phyloP scores from a whole-genome alignment of 495 filamentous ascomycete genomes.

The Penicillium parvum region DNA sequence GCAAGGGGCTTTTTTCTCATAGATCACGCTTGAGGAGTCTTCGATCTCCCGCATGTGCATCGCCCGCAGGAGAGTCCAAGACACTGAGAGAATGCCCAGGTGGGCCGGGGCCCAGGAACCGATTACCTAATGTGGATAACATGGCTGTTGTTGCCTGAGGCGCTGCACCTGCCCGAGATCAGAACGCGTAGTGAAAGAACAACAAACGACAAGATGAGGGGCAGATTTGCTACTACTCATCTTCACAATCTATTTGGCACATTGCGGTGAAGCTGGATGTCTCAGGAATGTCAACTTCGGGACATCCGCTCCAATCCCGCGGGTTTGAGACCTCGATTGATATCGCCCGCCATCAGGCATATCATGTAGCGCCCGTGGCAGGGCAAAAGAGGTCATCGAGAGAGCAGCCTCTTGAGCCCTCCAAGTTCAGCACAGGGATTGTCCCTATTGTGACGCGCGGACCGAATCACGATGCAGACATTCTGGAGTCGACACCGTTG shows the following conservation, averaged over 20 bases:
- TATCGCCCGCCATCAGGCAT: slow-evolving; percentile 35
- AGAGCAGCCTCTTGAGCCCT: slow-evolving; percentile 1
- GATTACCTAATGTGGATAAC: slow-evolving; percentile 1
- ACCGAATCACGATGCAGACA: slow-evolving; percentile 11
- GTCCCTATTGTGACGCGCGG: slow-evolving; percentile 1
- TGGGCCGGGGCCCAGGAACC: slow-evolving; percentile 1
- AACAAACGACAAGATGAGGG: slow-evolving; percentile 1
- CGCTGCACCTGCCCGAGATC: neutral
- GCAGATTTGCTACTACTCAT: no score
- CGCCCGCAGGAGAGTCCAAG: no score
- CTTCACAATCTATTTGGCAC: no score
- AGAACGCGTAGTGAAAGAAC: slow-evolving; percentile 2
- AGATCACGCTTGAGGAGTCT: neutral
- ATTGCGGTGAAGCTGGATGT: neutral
- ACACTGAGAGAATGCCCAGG: no score
- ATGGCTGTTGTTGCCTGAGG: neutral
- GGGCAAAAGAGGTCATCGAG: slow-evolving; percentile 39
- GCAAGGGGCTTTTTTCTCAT: slow-evolving; percentile 1
- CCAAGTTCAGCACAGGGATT: neutral
- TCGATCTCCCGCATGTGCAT: no score
- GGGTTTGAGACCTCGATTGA: slow-evolving; percentile 48
- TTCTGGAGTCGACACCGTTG: slow-evolving; percentile 20
- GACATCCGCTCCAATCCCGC: slow-evolving; percentile 30
- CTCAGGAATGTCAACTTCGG: slow-evolving; percentile 26
- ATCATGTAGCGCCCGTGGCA: slow-evolving; percentile 34